Conservation (phyloP, 2,329 filamentous ascomycete species). For the Plectosphaerella plurivora region DNA sequence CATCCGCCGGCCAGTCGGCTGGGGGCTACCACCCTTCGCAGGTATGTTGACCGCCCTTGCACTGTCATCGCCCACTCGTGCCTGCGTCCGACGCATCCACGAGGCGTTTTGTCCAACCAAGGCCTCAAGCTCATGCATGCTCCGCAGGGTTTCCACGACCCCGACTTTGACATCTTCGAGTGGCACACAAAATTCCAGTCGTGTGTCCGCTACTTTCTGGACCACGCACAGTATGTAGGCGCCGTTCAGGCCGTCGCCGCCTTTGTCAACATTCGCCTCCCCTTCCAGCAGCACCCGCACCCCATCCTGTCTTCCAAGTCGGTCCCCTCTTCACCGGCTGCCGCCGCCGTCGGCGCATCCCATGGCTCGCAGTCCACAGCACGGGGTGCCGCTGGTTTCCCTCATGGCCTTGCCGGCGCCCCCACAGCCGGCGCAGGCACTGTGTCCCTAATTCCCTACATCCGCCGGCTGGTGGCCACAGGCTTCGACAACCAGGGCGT, state of each 20-base stretch:
- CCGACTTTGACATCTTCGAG: conserved; percentile 74
- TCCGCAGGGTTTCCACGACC: conserved; percentile 39
- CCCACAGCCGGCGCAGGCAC: conserved; percentile 46
- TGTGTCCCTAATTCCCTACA: conserved; percentile 67
- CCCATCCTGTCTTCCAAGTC: conserved; percentile 36
- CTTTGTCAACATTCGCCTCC: conserved; percentile 87
- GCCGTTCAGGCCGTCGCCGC: conserved; percentile 84
- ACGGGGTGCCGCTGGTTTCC: conserved; percentile 23
- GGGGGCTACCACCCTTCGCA: conserved; percentile 8
- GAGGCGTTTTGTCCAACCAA: neutral
- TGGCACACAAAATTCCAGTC: conserved; percentile 91
- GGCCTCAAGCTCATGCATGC: neutral
- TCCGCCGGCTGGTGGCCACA: conserved; percentile 84
- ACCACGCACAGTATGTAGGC: conserved; percentile 79
- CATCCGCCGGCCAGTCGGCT: neutral
- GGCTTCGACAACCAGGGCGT: conserved; percentile 84
- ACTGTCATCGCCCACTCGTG: neutral
- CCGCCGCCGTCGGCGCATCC: conserved; percentile 19
- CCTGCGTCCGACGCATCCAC: neutral
- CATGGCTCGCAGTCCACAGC: conserved; percentile 21
- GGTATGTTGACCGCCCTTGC: conserved; percentile 9
- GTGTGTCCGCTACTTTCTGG: conserved; percentile 87
- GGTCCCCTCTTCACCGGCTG: conserved; percentile 26
- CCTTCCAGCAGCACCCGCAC: conserved; percentile 64
- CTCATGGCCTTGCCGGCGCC: conserved; percentile 17